Evolutionary conservation across 768 basidiomycete species (phyloP), one percentile per base, ranked within the genome.

Genomic region (Serendipita vermifera): DNA sequence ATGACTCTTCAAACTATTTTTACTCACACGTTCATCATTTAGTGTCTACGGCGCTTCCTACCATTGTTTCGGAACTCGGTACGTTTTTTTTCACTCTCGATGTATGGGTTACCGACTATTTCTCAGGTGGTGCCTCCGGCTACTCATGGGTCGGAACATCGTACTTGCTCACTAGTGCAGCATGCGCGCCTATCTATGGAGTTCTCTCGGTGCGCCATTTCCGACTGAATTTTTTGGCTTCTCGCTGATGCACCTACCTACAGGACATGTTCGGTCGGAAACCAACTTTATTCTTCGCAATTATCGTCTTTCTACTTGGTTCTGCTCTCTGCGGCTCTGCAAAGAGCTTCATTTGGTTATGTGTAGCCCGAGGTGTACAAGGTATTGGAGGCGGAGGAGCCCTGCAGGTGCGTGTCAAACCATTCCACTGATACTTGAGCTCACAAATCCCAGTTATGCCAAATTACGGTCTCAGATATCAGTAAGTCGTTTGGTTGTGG

Each of bases 311-410:
- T 36, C 43, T 58, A 53, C 13, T 68, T 33, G 70, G 68, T 35
- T 87, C 85, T 4, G 86, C 85, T 1, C 69, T 90, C 55, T 89
- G 85, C 61, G 87, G 87, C 13, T 83, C 85, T 0, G 86, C 88
- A 0, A 83, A 90, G 65, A 80, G 55, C 56, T 83, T 90, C 78
- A 75, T 71, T 2, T 87, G 85, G 88, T 70, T 92, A 14, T 80
- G 88, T 32, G 73, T 85, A 0, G 77, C 77, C 38, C 78, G 88
- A 60, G 87, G 85, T 2, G 71, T 92, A 2, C 88, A 90, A 65
- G 88, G 88, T 6, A 80, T 90, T 29, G 88, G 88, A 24, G 86
- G 85, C 5, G 86, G 85, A 7, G 87, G 85, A 3, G 82, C 88
- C 58, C 71, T 87, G 14, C 84, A 85, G 63, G 38, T 54, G n/a